phyloP scores from a whole-genome alignment of 75 land plant species.

The Larix kaempferi region DNA sequence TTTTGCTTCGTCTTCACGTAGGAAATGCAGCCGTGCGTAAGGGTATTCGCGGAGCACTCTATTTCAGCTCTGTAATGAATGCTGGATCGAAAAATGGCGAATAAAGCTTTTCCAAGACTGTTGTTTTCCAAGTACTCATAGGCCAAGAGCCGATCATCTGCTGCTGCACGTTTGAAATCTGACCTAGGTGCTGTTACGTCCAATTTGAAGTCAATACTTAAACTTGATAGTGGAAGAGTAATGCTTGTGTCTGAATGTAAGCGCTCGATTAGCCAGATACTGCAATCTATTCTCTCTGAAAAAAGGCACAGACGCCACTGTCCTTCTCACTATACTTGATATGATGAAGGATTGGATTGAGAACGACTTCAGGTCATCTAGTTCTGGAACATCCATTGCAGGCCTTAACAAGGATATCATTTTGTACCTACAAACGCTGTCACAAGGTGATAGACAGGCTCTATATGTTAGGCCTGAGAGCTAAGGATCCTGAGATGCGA shows the following conservation, averaged over 20 bases:
- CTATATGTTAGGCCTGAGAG: slow-evolving; percentile 94
- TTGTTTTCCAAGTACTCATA: too few relatives aligned
- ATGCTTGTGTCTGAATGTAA: slow-evolving; percentile 80
- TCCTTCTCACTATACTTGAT: slow-evolving; percentile 86
- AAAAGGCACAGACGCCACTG: slow-evolving; percentile 91
- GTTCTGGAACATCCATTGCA: slow-evolving; percentile 34
- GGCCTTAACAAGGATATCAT: slow-evolving; percentile 65
- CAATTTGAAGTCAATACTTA: slow-evolving; percentile 75
- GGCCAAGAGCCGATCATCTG: too few relatives aligned
- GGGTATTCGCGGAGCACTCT: too few relatives aligned
- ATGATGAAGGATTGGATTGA: slow-evolving; percentile 89
- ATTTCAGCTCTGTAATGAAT: too few relatives aligned
- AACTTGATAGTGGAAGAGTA: slow-evolving; percentile 88
- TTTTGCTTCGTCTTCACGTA: too few relatives aligned
- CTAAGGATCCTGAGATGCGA: slow-evolving; percentile 89
- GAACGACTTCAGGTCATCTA: slow-evolving; percentile 56
- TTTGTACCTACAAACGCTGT: slow-evolving; percentile 82
- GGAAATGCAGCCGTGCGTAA: too few relatives aligned
- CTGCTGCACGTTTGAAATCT: slow-evolving; percentile 60
- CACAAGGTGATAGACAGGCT: slow-evolving; percentile 80
- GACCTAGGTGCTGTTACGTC: slow-evolving; percentile 61
- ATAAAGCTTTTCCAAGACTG: too few relatives aligned
- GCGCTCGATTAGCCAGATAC: slow-evolving; percentile 56
- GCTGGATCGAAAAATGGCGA: too few relatives aligned
- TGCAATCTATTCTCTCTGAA: slow-evolving; percentile 74